phyloP scores from a whole-genome alignment of 768 basidiomycete genomes.

The Suillus occidentalis region DNA sequence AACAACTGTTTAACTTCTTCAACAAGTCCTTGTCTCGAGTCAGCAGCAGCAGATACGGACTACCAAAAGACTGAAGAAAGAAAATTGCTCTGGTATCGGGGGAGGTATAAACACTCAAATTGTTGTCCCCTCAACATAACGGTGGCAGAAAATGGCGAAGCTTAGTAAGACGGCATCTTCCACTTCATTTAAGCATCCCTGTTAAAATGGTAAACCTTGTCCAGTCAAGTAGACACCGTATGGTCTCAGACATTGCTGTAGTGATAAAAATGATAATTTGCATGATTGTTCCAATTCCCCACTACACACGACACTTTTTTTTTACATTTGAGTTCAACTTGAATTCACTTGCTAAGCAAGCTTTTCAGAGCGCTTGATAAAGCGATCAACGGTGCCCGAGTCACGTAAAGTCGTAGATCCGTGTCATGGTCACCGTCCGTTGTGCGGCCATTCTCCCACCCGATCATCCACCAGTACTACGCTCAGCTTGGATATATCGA shows the following conservation, averaged over 20 bases:
- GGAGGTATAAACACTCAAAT: constrained; percentile 3
- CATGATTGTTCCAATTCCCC: background rate
- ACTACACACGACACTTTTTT: background rate
- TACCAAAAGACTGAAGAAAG: constrained; percentile 3
- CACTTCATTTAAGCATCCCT: constrained; percentile 16
- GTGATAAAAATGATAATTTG: background rate
- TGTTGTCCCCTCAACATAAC: constrained; percentile 20
- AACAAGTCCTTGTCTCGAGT: background rate
- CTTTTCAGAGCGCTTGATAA: background rate
- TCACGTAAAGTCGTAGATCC: constrained; percentile 1
- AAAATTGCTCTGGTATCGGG: constrained; percentile 10
- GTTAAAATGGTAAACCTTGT: background rate
- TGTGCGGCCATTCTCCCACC: background rate
- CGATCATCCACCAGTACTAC: background rate
- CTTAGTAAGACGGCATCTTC: constrained; percentile 34
- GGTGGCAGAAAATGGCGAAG: constrained; percentile 13
- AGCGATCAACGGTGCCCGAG: background rate
- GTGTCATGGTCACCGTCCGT: background rate
- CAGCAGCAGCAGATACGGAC: background rate
- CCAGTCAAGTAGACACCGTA: background rate
- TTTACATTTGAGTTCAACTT: background rate
- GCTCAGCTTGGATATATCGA: background rate
- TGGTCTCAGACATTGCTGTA: background rate
- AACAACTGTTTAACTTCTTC: background rate
- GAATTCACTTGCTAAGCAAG: background rate